Evolutionary conservation across 805 yeast genomes (phyloP).

Genomic region (Scheffersomyces stipitis): DNA sequence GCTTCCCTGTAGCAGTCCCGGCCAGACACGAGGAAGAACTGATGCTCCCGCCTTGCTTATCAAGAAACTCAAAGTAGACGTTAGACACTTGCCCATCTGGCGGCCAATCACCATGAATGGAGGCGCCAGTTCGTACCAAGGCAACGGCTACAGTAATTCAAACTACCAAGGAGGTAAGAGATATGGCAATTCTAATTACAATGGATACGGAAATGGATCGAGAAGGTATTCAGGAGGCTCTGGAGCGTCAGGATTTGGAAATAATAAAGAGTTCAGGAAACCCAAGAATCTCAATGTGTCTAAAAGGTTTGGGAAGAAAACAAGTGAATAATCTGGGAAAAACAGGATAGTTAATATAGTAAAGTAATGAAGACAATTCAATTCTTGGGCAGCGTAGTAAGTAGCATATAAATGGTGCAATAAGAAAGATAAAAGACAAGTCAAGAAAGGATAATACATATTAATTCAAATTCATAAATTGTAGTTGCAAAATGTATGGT

Average conservation of each 20-base stretch:
- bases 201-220: constrained; percentile 1
- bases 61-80: constrained; percentile 25
- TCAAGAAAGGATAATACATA: too few relatives aligned
- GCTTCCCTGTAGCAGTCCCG: constrained; percentile 7
- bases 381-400: too few relatives aligned
- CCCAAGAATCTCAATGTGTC: constrained; percentile 8
- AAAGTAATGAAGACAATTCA: too few relatives aligned
- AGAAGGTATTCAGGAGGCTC: background rate
- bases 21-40: constrained; percentile 1
- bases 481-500: too few relatives aligned
- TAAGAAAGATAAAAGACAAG: too few relatives aligned
- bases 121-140: constrained; percentile 1
- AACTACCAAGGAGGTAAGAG: background rate
- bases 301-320: constrained; percentile 9
- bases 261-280: constrained; percentile 2
- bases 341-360: too few relatives aligned
- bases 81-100: constrained; percentile 25
- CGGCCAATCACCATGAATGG: constrained; percentile 18
- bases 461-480: too few relatives aligned
- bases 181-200: background rate
- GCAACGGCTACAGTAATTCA: background rate
- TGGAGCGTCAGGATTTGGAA: background rate
- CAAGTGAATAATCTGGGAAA: background rate
- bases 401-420: too few relatives aligned
- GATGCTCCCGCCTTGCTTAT: background rate